Evolutionary conservation across 2,329 filamentous ascomycete species (phyloP).

Genomic region (Fusarium circinatum): DNA sequence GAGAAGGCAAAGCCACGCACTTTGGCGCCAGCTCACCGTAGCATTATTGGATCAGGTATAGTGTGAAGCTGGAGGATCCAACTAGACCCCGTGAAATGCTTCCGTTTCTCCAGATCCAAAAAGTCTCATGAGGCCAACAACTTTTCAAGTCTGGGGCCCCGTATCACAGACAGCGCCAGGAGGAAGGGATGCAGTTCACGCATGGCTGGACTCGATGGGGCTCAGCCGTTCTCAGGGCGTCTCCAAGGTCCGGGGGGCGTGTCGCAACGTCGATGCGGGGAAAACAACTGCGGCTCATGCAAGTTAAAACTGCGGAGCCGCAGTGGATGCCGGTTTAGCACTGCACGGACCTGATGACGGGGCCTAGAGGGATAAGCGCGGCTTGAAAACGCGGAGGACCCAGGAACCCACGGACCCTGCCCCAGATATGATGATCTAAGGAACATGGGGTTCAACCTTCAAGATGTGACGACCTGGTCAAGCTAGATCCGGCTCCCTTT

Average conservation of each 20-base stretch:
- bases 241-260: slow-evolving; percentile 20
- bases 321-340: slow-evolving; percentile 40
- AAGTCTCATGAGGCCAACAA: slow-evolving; percentile 24
- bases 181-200: slow-evolving; percentile 34
- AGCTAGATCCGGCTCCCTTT: slow-evolving; percentile 14
- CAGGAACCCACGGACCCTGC: slow-evolving; percentile 39
- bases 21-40: neutral
- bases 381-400: slow-evolving; percentile 39
- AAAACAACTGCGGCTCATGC: slow-evolving; percentile 46
- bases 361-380: slow-evolving; percentile 36
- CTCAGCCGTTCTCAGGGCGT: slow-evolving; percentile 20
- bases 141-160: slow-evolving; percentile 39
- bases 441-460: slow-evolving; percentile 10
- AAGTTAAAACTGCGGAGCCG: slow-evolving; percentile 47
- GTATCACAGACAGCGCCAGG: slow-evolving; percentile 37
- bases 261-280: slow-evolving; percentile 41
- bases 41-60: slow-evolving; percentile 10
- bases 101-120: slow-evolving; percentile 26
- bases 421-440: slow-evolving; percentile 29
- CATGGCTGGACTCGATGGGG: neutral
- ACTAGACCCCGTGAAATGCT: slow-evolving; percentile 2
- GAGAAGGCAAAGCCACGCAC: slow-evolving; percentile 18
- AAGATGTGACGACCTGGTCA: slow-evolving; percentile 22
- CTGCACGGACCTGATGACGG: slow-evolving; percentile 28
- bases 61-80: neutral